Conservation (phyloP, 2,329 filamentous ascomycete genomes). For the Xylaria sp. region DNA sequence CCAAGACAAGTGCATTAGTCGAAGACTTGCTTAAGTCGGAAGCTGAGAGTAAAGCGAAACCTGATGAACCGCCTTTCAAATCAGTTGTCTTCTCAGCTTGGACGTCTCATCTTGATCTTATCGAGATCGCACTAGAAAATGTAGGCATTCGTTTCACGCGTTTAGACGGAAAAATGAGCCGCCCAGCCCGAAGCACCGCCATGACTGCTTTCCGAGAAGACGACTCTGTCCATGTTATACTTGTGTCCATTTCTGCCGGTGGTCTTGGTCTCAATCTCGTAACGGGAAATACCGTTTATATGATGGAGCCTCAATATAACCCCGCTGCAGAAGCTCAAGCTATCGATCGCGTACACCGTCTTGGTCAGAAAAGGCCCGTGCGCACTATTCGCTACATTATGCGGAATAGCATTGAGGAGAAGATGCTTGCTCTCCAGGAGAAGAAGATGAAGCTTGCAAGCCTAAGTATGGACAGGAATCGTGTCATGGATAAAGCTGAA, state of each 20-base stretch:
- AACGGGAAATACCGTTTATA: conserved; percentile 84
- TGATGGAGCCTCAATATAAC: conserved; percentile 99
- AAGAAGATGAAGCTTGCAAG: conserved; percentile 94
- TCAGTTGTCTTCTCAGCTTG: conserved; percentile 96
- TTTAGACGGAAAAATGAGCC: conserved; percentile 91
- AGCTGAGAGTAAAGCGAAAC: conserved; percentile 68
- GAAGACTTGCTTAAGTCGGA: conserved; percentile 76
- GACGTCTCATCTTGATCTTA: conserved; percentile 94
- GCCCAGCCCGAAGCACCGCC: conserved; percentile 76
- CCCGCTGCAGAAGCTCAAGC: conserved; percentile 95
- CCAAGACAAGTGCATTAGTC: conserved; percentile 87
- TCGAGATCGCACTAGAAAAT: conserved; percentile 80
- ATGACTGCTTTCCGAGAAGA: conserved; percentile 84
- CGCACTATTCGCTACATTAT: conserved; percentile 91
- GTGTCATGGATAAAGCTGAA: conserved; percentile 64
- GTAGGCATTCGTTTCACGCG: conserved; percentile 76
- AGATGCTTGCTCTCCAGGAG: conserved; percentile 87
- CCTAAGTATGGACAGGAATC: conserved; percentile 77
- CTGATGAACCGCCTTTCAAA: conserved; percentile 81
- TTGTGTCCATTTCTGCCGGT: conserved; percentile 92
- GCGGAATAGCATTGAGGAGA: conserved; percentile 90
- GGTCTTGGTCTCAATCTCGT: conserved; percentile 93
- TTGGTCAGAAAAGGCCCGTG: conserved; percentile 90
- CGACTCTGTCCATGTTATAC: conserved; percentile 76
- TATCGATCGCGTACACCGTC: conserved; percentile 88